Percentiles rank a stretch among this genome's conserved stretches.
Conservation (phyloP, 2,329 filamentous ascomycete species). For the Cordyceps fumosorosea region DNA sequence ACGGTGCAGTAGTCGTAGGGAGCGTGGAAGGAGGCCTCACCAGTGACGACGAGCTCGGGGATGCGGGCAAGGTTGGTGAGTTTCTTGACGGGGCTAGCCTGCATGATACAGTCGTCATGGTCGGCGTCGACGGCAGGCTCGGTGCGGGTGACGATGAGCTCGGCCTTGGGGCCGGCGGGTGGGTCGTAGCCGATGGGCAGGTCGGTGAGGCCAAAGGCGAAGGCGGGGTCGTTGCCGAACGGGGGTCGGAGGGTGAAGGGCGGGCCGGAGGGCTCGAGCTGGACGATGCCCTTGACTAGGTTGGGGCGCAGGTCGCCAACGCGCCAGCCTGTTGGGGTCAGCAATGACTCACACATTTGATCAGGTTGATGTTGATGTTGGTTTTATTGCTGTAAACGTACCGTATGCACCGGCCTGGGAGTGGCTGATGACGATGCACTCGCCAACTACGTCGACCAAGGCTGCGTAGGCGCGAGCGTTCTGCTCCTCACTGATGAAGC, state of each 20-base stretch:
- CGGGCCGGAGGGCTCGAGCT: constrained; percentile 24
- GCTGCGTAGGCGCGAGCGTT: constrained; percentile 17
- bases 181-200: constrained; percentile 24
- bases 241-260: constrained; percentile 20
- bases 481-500: constrained; percentile 17
- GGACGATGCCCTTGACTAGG: constrained; percentile 24
- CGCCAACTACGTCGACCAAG: constrained; percentile 21
- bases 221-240: constrained; percentile 16
- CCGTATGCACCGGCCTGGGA: constrained; percentile 20
- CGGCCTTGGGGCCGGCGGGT: constrained; percentile 15
- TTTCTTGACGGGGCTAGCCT: constrained; percentile 25
- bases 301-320: constrained; percentile 22
- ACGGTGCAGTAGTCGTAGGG: constrained; percentile 48
- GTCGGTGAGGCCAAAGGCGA: constrained; percentile 24
- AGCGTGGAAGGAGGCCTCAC: constrained; percentile 44
- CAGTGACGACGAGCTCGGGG: constrained; percentile 39
- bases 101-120: constrained; percentile 24
- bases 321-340: constrained; percentile 14
- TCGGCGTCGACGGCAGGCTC: constrained; percentile 22
- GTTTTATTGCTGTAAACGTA: neutral
- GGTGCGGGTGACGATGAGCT: constrained; percentile 17
- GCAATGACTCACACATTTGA: neutral
- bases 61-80: constrained; percentile 39
- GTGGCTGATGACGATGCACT: constrained; percentile 25
- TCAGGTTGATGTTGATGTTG: too few relatives aligned